phyloP scores from a whole-genome alignment of 495 filamentous ascomycete genomes.

The Penicillium fimorum region DNA sequence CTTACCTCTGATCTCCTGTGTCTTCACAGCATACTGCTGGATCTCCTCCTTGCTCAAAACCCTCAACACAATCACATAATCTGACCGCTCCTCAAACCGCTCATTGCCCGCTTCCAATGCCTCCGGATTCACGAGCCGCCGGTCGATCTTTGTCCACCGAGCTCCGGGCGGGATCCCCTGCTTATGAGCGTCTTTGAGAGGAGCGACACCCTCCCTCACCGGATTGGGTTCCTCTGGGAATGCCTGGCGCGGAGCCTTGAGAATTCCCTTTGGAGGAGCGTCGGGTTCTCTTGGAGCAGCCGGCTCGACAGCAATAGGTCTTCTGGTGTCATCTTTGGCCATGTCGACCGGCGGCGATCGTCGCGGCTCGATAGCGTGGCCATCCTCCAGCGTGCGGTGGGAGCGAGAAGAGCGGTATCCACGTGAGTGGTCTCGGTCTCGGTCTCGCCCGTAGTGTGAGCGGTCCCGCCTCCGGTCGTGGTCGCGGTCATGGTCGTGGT shows the following conservation, averaged over 20 bases:
- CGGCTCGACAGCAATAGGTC: constrained; percentile 32
- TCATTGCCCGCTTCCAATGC: constrained; percentile 74
- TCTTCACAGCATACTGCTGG: constrained; percentile 71
- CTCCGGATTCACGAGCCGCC: constrained; percentile 77
- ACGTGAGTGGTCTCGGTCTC: constrained; percentile 8
- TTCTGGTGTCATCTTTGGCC: constrained; percentile 28
- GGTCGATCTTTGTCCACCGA: constrained; percentile 86
- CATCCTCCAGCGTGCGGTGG: constrained; percentile 22
- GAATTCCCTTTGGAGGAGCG: constrained; percentile 60
- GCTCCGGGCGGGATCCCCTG: constrained; percentile 73
- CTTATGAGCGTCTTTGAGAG: constrained; percentile 75
- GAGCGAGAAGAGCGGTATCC: constrained; percentile 29
- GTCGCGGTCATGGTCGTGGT: constrained; percentile 16
- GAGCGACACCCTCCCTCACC: constrained; percentile 84
- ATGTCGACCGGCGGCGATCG: constrained; percentile 14
- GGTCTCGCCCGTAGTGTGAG: constrained; percentile 14
- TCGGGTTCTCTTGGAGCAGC: constrained; percentile 37
- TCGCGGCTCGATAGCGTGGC: constrained; percentile 12
- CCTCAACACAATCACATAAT: constrained; percentile 81
- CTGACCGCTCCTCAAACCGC: constrained; percentile 75
- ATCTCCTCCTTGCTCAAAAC: constrained; percentile 81
- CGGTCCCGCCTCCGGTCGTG: constrained; percentile 21
- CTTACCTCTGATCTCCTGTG: constrained; percentile 73
- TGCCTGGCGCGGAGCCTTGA: constrained; percentile 67
- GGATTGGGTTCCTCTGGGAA: constrained; percentile 79